Evolutionary conservation across 2,329 filamentous ascomycete species (phyloP).

Genomic region (Alternaria sp.): DNA sequence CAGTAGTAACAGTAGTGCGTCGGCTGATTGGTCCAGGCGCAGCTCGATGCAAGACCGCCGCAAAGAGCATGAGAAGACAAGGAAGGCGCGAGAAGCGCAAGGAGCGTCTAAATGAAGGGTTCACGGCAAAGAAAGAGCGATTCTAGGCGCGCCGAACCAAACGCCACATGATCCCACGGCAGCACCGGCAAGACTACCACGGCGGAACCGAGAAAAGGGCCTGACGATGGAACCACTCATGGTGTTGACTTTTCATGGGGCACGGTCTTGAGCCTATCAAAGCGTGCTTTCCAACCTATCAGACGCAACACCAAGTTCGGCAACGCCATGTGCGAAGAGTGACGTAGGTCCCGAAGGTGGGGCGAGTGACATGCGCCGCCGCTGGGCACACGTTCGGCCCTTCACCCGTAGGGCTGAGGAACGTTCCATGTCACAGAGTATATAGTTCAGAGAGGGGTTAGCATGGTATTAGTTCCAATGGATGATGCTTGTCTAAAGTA

Average conservation of each 20-base stretch:
- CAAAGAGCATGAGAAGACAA: slow-evolving; percentile 9
- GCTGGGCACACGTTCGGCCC: slow-evolving; percentile 13
- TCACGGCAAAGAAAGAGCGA: background rate
- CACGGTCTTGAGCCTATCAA: background rate
- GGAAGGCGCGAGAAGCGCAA: background rate
- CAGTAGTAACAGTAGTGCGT: background rate
- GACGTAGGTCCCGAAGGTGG: slow-evolving; percentile 20
- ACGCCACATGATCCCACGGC: slow-evolving; percentile 5
- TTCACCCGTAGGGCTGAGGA: slow-evolving; percentile 24
- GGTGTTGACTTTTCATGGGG: slow-evolving; percentile 14
- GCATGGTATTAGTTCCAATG: background rate
- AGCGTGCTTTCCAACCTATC: slow-evolving; percentile 6
- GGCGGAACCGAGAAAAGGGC: background rate
- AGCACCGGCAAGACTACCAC: slow-evolving; percentile 4
- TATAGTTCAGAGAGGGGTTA: background rate
- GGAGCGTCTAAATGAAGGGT: background rate
- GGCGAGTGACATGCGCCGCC: slow-evolving; percentile 17
- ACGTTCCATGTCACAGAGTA: slow-evolving; percentile 8
- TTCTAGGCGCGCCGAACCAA: background rate
- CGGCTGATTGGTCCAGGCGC: slow-evolving; percentile 8
- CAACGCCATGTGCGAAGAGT: slow-evolving; percentile 6
- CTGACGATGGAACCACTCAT: slow-evolving; percentile 4
- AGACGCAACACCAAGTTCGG: background rate
- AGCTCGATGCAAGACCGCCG: slow-evolving; percentile 1
- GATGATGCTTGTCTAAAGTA: background rate